These are phyloP conservation scores for Lichtheimia corymbifera DNA, from an alignment of 371 early-diverging fungal genomes.

Conservation along the genomic window DNA sequence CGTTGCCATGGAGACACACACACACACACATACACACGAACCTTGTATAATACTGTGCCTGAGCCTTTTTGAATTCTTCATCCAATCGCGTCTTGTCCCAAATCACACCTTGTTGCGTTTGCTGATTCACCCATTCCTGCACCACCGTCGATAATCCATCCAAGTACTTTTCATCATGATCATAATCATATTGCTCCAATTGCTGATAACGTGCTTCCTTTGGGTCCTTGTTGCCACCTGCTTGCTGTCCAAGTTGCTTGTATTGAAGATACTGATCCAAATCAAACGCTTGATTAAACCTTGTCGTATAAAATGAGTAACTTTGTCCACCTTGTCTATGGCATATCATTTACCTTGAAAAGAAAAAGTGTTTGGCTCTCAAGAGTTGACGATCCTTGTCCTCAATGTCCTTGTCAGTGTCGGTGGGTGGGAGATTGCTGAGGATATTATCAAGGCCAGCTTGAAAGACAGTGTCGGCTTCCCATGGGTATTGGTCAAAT, in stretches of 20 bases:
- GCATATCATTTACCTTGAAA: conserved; percentile 28
- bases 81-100: conserved; percentile 53
- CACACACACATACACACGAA: conserved; percentile 19
- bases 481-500: conserved; percentile 39
- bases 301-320: conserved; percentile 5
- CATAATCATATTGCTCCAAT: conserved; percentile 55
- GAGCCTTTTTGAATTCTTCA: conserved; percentile 49
- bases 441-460: conserved; percentile 41
- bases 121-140: conserved; percentile 37
- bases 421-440: conserved; percentile 16
- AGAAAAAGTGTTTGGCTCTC: conserved; percentile 60
- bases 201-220: conserved; percentile 37
- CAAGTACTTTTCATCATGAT: conserved; percentile 44
- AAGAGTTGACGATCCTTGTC: conserved; percentile 25
- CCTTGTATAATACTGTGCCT: conserved; percentile 56
- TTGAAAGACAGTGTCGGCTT: conserved; percentile 48
- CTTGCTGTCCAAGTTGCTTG: conserved; percentile 27
- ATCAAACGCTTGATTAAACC: conserved; percentile 44
- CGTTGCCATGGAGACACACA: not conserved
- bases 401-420: not conserved
- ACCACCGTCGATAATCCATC: conserved; percentile 49
- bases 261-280: conserved; percentile 48
- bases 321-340: not conserved
- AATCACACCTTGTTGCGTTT: conserved; percentile 26
- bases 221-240: conserved; percentile 16